A percentile compares a stretch with the other conserved stretches of the same genome.
These are phyloP conservation scores for Cordyceps cateniannulata DNA, from an alignment of 2,329 filamentous ascomycete genomes.

Conservation along the genomic window DNA sequence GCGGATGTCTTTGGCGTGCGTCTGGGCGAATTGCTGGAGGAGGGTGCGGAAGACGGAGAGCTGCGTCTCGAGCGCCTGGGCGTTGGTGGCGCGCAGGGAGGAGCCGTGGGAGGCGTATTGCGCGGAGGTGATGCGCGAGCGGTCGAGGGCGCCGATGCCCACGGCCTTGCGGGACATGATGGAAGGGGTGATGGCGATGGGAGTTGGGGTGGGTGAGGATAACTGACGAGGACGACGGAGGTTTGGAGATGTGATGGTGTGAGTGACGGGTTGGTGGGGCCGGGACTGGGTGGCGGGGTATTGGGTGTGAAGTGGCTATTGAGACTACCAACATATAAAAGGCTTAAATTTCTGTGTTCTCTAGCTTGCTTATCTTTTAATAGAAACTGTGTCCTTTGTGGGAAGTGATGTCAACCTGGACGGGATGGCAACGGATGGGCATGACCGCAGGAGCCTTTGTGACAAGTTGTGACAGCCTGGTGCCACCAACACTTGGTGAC, in stretches of 20 bases:
- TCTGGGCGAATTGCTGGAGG: constrained; percentile 89
- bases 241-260: neutral
- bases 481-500: too few relatives aligned
- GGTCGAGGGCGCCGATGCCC: constrained; percentile 84
- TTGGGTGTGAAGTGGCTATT: too few relatives aligned
- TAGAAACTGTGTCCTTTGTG: too few relatives aligned
- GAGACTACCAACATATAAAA: too few relatives aligned
- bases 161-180: constrained; percentile 61
- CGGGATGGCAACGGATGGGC: too few relatives aligned
- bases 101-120: constrained; percentile 89
- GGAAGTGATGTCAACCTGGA: too few relatives aligned
- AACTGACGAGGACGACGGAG: neutral
- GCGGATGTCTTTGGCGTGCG: constrained; percentile 91
- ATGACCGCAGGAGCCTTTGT: too few relatives aligned
- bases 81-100: constrained; percentile 76
- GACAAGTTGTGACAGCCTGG: too few relatives aligned
- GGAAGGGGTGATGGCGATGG: neutral
- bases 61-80: constrained; percentile 82
- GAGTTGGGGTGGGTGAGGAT: neutral
- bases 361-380: too few relatives aligned
- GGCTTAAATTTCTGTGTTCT: too few relatives aligned
- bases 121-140: constrained; percentile 74
- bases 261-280: too few relatives aligned
- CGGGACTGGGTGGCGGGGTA: too few relatives aligned
- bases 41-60: constrained; percentile 93